Base-by-base conservation (phyloP, 768 basidiomycete species). In the Favolaschia claudopus region DNA sequence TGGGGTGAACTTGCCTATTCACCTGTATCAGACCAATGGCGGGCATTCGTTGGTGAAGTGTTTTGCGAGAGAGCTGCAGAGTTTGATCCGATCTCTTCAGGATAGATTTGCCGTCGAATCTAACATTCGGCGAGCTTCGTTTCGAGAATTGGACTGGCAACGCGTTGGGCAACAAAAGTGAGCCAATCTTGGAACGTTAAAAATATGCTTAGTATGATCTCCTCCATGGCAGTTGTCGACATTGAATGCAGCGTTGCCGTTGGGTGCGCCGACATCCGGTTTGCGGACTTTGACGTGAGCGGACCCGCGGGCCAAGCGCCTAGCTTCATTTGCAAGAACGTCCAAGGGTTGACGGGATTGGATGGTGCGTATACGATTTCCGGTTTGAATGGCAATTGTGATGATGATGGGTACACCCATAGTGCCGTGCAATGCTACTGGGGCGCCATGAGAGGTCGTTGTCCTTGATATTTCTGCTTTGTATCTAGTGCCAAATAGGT, bases 101-200 rank as follows among this genome's bases (percentile, higher is more conserved):
- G 17, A 20, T 22, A 7, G 52, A 60, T n/a, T 37, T 60, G 7
- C 50, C 50, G 9, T 60, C 59, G 7, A 61, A 28, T 17, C 28
- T 54, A 20, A 37, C 22, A n/a, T 60, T 60, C 25, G 36, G 24
- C 3, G 51, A 38, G 7, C 13, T 60, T 6, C 34, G 24, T 7
- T 60, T 28, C 27, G 46, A 60, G 25, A 60, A 55, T 28, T 55
- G 59, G 59, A 48, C 31, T 9, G 59, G 59, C 14, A 55, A 24
- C 14, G 45, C 59, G 4, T 22, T 51, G 12, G 34, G 40, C 25
- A 61, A 55, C 39, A 34, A 28, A 14, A 42, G 53, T 61, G 36
- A 28, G 59, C 27, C n/a, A n/a, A n/a, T n/a, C n/a, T n/a, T n/a
- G n/a, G n/a, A n/a, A n/a, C n/a, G n/a, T n/a, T n/a, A n/a, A n/a